Evolutionary conservation across 2,329 filamentous ascomycete genomes (phyloP).

Genomic region (Ceratocystis albifundus): DNA sequence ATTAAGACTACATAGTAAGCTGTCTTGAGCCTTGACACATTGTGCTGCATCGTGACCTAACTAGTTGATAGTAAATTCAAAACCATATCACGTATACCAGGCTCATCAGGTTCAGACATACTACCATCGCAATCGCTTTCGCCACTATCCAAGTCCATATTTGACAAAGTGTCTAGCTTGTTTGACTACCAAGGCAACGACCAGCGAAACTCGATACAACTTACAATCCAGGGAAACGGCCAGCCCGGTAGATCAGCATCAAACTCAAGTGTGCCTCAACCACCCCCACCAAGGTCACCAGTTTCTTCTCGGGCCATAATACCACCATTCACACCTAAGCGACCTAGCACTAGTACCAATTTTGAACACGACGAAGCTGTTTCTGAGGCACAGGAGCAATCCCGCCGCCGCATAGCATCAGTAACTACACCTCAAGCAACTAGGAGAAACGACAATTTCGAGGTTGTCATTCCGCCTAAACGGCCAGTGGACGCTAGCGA

Average conservation of each 20-base stretch:
- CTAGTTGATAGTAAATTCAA: conserved; percentile 41
- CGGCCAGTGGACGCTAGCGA: conserved; percentile 31
- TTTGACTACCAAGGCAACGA: conserved; percentile 21
- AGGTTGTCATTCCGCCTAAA: conserved; percentile 40
- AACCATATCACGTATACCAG: conserved; percentile 26
- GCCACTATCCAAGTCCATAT: conserved; percentile 37
- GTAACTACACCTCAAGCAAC: conserved; percentile 21
- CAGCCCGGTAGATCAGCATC: conserved; percentile 17
- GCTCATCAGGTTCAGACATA: conserved; percentile 15
- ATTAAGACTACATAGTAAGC: conserved; percentile 57
- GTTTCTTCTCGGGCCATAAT: conserved; percentile 11
- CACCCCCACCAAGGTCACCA: conserved; percentile 22
- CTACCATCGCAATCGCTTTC: conserved; percentile 36
- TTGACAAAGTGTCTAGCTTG: conserved; percentile 30
- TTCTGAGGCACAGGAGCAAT: conserved; percentile 12
- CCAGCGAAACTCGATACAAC: conserved; percentile 7
- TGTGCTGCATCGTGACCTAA: conserved; percentile 26
- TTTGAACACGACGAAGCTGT: conserved; percentile 12
- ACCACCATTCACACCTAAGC: neutral
- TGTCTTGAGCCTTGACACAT: neutral
- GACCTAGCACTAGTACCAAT: neutral
- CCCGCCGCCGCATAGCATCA: conserved; percentile 19
- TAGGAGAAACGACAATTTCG: conserved; percentile 33
- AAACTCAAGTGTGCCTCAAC: conserved; percentile 22
- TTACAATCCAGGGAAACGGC: conserved; percentile 12